Evolutionary conservation across 2,329 filamentous ascomycete genomes (phyloP).

Genomic region (Atkinsonella texensis): DNA sequence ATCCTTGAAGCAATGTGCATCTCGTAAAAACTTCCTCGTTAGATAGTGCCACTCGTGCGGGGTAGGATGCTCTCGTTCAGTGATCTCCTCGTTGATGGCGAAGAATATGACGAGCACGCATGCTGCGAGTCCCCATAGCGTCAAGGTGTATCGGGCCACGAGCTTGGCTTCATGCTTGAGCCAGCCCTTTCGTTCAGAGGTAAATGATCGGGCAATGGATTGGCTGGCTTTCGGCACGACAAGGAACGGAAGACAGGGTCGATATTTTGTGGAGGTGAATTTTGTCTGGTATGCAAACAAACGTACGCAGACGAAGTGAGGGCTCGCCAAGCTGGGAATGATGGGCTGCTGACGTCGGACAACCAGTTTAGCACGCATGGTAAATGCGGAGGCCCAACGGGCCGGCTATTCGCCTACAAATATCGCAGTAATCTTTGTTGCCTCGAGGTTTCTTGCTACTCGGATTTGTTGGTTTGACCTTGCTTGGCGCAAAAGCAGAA

Average conservation of each 20-base stretch:
- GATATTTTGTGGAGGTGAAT: constrained; percentile 17
- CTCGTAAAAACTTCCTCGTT: constrained; percentile 56
- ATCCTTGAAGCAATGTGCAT: constrained; percentile 47
- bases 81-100: constrained; percentile 58
- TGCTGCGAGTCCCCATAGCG: constrained; percentile 51
- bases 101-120: constrained; percentile 50
- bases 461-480: neutral
- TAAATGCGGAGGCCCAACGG: constrained; percentile 5
- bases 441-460: too few species aligned
- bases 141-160: constrained; percentile 54
- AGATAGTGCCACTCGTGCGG: constrained; percentile 70
- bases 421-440: too few species aligned
- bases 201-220: constrained; percentile 57
- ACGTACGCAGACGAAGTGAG: constrained; percentile 13
- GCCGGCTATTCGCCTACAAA: neutral
- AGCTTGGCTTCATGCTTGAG: constrained; percentile 59
- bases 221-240: constrained; percentile 34
- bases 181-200: constrained; percentile 63
- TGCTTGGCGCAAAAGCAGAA: neutral
- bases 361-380: constrained; percentile 28
- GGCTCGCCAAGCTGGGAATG: constrained; percentile 9
- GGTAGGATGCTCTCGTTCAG: constrained; percentile 67
- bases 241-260: constrained; percentile 35
- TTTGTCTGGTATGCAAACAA: constrained; percentile 17
- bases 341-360: constrained; percentile 15